Conservation (phyloP, 352 stramenopile genomes). For the Phytophthora colocasiae region DNA sequence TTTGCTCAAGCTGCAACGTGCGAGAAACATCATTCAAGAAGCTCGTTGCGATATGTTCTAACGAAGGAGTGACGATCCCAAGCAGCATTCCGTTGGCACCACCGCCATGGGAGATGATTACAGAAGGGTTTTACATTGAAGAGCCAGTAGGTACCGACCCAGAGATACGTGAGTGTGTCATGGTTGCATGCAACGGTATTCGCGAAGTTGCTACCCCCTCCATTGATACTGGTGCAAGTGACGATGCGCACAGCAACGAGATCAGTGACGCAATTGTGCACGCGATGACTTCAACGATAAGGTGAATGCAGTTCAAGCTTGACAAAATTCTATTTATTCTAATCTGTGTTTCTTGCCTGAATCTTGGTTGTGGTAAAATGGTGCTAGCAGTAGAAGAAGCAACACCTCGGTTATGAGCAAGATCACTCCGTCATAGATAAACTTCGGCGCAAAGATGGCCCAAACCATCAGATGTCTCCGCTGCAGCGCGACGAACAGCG, state of each 20-base stretch:
- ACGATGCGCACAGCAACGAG: conserved; percentile 47
- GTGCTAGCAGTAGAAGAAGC: conserved; percentile 45
- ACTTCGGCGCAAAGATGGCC: conserved; percentile 93
- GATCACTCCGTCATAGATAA: conserved; percentile 84
- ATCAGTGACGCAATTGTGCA: conserved; percentile 59
- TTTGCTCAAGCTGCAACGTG: conserved; percentile 79
- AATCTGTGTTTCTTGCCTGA: conserved; percentile 19
- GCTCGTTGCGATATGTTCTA: conserved; percentile 53
- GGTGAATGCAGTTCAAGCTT: conserved; percentile 1
- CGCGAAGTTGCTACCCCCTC: conserved; percentile 49
- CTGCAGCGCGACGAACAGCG: conserved; percentile 85
- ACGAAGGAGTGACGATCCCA: conserved; percentile 52
- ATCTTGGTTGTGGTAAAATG: conserved; percentile 18
- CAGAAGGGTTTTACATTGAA: conserved; percentile 68
- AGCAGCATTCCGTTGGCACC: conserved; percentile 45
- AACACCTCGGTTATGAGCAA: conserved; percentile 63
- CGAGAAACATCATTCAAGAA: conserved; percentile 70
- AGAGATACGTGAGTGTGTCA: conserved; percentile 51
- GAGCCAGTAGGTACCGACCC: conserved; percentile 45
- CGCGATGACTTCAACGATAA: conserved; percentile 44
- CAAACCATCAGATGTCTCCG: conserved; percentile 93
- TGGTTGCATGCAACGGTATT: conserved; percentile 63
- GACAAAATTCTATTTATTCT: conserved; percentile 14
- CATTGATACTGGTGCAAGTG: conserved; percentile 7
- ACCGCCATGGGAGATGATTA: conserved; percentile 41